Conservation (phyloP, 1,139 yeast genomes). For the Meyerozyma elateridarum region DNA sequence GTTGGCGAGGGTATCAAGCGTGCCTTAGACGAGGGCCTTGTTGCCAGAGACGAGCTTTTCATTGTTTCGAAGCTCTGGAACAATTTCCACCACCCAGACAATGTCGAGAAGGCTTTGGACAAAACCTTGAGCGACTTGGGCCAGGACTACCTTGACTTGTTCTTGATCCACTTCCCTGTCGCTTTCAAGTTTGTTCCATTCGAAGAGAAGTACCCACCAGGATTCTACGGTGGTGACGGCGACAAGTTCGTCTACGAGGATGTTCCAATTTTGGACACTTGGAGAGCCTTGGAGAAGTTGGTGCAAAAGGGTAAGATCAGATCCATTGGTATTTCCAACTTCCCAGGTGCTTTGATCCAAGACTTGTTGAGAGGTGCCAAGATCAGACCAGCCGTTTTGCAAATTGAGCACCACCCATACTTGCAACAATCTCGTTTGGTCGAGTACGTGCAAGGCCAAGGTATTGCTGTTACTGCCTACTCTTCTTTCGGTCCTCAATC, state of each 20-base stretch:
- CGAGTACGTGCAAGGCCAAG: conserved; percentile 55
- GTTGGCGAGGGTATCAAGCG: conserved; percentile 64
- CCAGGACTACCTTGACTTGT: conserved; percentile 67
- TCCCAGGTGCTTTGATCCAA: conserved; percentile 61
- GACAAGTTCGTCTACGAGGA: conserved; percentile 55
- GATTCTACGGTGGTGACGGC: conserved; percentile 62
- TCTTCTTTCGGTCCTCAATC: conserved; percentile 83
- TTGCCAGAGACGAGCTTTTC: conserved; percentile 66
- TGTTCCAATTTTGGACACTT: conserved; percentile 72
- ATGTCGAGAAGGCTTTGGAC: conserved; percentile 54
- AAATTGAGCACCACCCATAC: conserved; percentile 92
- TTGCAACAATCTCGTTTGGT: conserved; percentile 70
- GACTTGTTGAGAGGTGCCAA: conserved; percentile 71
- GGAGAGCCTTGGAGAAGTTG: conserved; percentile 70
- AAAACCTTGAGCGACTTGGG: conserved; percentile 60
- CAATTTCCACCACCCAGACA: conserved; percentile 62
- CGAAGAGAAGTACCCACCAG: conserved; percentile 74
- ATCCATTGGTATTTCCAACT: conserved; percentile 83
- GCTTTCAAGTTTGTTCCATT: conserved; percentile 69
- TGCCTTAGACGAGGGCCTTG: conserved; percentile 66
- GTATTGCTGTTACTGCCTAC: conserved; percentile 74
- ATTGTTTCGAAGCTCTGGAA: conserved; percentile 83
- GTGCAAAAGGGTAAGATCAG: conserved; percentile 57
- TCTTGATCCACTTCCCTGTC: conserved; percentile 78
- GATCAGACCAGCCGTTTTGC: conserved; percentile 75